Base-by-base conservation (phyloP, 768 basidiomycete species). In the Amanita muscaria region DNA sequence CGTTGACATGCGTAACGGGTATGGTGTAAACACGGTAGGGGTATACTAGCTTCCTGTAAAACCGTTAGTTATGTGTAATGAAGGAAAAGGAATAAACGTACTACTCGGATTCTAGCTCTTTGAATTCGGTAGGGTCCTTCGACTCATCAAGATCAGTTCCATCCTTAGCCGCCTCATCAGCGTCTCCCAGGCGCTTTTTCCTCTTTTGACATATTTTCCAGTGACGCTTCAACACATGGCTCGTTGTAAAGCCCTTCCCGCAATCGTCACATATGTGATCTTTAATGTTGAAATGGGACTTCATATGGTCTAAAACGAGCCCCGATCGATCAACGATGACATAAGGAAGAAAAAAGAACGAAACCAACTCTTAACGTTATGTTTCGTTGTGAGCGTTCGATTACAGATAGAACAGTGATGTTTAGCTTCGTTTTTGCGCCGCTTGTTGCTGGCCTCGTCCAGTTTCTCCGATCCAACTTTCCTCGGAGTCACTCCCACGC, bases 381-480 rank as follows among this genome's bases (percentile, higher is more conserved):
- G 43, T 19, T 44, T 44, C 6, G 44, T 39, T 12, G 44, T 46
- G 4, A 46, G 37, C 6, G 32, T 19, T 19, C 18, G 27, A 5
- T 9, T 5, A 22, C 44, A 46, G 9, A 38, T 12, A 21, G 14
- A 18, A 14, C 44, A 46, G 15, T 4, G 11, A 39, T 35, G 34
- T 18, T 46, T 46, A 25, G 36, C 36, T 9, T 27, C 36, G 19
- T 34, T 46, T 35, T 39, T 37, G 4, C 44, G 44, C 22, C 44
- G 35, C n/a, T 37, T 39, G 18, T 39, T 29, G 15, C 36, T 39
- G 16, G 44, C 44, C 14, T 38, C 37, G 15, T 46, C 36, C 5
- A 46, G 23, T 25, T 46, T 46, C 3, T 38, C 29, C 3, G 44
- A 46, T 10, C 44, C 44, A 11, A 46, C 44, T 15, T 46, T 46